These are phyloP conservation scores for Oropetium thomaeum DNA, from an alignment of 176 grass and related monocot genomes.

Conservation along the genomic window DNA sequence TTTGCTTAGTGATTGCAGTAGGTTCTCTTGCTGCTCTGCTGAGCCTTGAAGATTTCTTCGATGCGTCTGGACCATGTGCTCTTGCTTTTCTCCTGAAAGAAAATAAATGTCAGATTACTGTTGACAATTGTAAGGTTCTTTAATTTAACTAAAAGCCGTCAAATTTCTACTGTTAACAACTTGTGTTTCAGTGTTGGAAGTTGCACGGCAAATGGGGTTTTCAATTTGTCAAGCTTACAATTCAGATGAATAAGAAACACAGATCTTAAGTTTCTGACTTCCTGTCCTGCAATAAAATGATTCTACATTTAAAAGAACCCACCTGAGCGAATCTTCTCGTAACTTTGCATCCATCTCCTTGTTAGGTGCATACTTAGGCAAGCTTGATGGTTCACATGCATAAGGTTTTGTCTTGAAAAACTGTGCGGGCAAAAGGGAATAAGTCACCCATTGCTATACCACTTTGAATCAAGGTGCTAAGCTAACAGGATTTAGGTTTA, in stretches of 20 bases:
- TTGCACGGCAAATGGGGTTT: neutral
- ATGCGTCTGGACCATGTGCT: constrained; percentile 52
- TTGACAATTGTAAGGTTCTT: neutral
- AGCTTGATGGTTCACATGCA: constrained; percentile 63
- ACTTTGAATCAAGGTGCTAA: neutral
- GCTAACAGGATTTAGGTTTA: neutral
- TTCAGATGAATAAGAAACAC: constrained; percentile 19
- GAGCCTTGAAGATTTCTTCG: constrained; percentile 63
- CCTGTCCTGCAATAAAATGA: neutral
- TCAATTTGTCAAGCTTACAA: neutral
- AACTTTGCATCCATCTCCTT: constrained; percentile 78
- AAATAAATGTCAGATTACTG: neutral
- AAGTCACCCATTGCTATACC: neutral
- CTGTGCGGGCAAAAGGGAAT: constrained; percentile 31
- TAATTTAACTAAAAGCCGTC: neutral
- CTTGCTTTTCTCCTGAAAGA: constrained; percentile 62
- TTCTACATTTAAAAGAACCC: constrained; percentile 16
- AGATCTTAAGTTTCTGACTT: neutral
- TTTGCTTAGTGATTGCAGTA: constrained; percentile 30
- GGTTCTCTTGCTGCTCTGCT: constrained; percentile 51
- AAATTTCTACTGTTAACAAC: neutral
- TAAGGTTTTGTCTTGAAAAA: constrained; percentile 74
- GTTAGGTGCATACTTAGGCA: constrained; percentile 72
- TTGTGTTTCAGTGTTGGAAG: neutral
- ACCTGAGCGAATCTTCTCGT: constrained; percentile 61